These are phyloP conservation scores for Trichoderma simmonsii DNA, from an alignment of 2,329 filamentous ascomycete genomes.

Conservation along the genomic window DNA sequence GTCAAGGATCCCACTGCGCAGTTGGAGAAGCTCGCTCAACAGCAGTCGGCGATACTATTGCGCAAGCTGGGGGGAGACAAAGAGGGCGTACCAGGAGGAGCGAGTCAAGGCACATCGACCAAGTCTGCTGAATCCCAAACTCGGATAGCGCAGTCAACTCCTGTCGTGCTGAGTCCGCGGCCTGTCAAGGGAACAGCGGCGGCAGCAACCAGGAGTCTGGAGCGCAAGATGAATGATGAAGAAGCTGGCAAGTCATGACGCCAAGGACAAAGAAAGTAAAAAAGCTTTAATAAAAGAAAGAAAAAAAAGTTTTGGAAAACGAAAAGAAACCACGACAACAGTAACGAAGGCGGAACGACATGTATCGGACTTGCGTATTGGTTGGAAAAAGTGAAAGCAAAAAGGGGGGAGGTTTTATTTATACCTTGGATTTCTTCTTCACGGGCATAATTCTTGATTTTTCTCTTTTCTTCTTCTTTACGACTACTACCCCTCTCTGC, in stretches of 20 bases:
- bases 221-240: constrained; percentile 29
- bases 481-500: background rate
- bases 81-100: constrained; percentile 26
- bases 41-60: constrained; percentile 62
- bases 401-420: background rate
- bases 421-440: constrained; percentile 13
- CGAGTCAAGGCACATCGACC: constrained; percentile 45
- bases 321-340: constrained; percentile 1
- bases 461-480: background rate
- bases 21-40: constrained; percentile 66
- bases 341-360: constrained; percentile 6
- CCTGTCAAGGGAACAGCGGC: constrained; percentile 40
- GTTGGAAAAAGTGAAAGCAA: background rate
- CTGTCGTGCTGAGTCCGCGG: constrained; percentile 39
- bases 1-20: constrained; percentile 66
- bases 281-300: background rate
- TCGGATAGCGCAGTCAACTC: constrained; percentile 28
- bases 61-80: constrained; percentile 46
- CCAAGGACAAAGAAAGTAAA: background rate
- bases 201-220: constrained; percentile 31
- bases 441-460: constrained; percentile 8
- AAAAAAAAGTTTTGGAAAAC: background rate
- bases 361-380: background rate
- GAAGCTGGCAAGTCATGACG: background rate
- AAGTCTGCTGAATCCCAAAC: constrained; percentile 35